Evolutionary conservation across 2,329 filamentous ascomycete genomes (phyloP).

Genomic region (Diaporthe nobilis): DNA sequence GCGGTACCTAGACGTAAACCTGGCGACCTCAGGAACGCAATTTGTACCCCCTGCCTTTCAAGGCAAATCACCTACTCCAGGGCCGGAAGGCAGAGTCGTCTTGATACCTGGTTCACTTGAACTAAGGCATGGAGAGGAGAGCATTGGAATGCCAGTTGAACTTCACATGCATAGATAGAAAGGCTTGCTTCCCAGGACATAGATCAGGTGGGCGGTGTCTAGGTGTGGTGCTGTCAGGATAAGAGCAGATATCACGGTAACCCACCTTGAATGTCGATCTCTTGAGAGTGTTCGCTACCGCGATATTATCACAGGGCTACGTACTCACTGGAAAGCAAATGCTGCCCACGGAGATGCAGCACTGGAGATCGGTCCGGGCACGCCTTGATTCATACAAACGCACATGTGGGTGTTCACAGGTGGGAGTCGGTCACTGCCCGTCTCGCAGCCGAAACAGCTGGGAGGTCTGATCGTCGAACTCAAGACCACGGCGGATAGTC

Average conservation of each 20-base stretch:
- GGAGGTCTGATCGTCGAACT: background rate
- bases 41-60: background rate
- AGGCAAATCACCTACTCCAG: background rate
- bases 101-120: background rate
- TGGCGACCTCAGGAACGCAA: background rate
- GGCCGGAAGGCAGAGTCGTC: background rate
- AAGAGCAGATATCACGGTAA: background rate
- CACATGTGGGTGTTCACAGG: background rate
- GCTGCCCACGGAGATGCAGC: background rate
- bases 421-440: no score
- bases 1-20: background rate
- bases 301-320: background rate
- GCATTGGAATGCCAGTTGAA: background rate
- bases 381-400: background rate
- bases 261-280: background rate
- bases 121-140: background rate
- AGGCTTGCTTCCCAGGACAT: background rate
- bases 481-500: background rate
- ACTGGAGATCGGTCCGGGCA: background rate
- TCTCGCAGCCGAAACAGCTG: background rate
- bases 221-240: background rate
- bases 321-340: background rate
- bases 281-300: background rate
- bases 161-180: background rate
- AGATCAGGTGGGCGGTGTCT: background rate